Base-by-base conservation (phyloP, 2,329 filamentous ascomycete genomes). In the Rhynchosporium agropyri region DNA sequence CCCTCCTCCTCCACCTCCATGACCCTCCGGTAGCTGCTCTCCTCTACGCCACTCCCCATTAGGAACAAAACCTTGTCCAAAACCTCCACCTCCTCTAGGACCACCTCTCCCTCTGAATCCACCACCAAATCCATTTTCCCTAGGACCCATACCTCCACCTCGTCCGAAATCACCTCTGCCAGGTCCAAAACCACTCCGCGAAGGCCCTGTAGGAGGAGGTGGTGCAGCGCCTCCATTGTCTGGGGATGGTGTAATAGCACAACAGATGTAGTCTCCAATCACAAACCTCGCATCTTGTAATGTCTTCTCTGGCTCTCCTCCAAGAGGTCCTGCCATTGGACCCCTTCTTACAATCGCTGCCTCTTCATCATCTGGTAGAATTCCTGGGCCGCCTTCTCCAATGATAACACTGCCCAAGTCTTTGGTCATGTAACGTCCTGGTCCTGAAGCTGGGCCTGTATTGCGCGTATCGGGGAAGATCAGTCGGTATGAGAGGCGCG, bases 211-310 rank as follows among this genome's bases (percentile, higher is more conserved):
- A 12, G 82, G 79, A n/a, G 83, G 79, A 9, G 89, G 85, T 9
- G 89, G 85, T 49, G 88, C 87, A 45, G 96, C 87, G 38, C 84
- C 84, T 0, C 92, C 92, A 74, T 94, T 89, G 38, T 84, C 79
- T 31, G 90, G 78, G 0, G 91, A 91, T 48, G 91, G 88, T 61
- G 94, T 79, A 64, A 97, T 87, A 4, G 91, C 90, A 74, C 91
- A 94, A 63, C 89, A 89, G 46, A 98, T 82, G 73, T 90, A 96
- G 76, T 98, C 94, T 0, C 94, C 94, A 66, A 95, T 89, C 10
- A 97, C 89, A 72, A 97, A 96, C 28, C 89, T 84, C 40, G 85
- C 87, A 60, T 96, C 91, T 43, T 81, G 81, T 38, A 98, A 77
- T 8, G 90, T 93, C 78, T 89, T 94, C 33, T 87, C 81, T 10